Evolutionary conservation across 2,329 filamentous ascomycete genomes (phyloP).

Genomic region (Cordyceps tenuipes): DNA sequence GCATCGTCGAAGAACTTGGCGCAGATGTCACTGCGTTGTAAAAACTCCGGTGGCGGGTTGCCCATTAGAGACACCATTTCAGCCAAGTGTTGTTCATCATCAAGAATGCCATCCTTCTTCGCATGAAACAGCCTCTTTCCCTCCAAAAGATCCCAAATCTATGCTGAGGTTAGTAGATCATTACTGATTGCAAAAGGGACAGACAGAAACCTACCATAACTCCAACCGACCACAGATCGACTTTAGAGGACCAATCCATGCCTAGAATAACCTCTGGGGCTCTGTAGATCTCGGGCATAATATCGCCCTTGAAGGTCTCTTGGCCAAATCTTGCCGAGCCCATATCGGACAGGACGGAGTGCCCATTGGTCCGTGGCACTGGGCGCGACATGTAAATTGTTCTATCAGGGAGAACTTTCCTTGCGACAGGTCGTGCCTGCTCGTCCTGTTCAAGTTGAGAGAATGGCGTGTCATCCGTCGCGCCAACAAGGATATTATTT

Average conservation of each 20-base stretch:
- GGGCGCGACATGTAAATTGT: neutral
- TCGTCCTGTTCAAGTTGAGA: neutral
- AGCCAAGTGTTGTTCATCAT: conserved; percentile 15
- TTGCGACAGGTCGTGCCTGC: neutral
- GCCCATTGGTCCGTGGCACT: neutral
- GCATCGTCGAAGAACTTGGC: neutral
- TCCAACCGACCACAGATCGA: conserved; percentile 8
- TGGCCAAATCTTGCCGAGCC: neutral
- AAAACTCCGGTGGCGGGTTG: conserved; percentile 10
- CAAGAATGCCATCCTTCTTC: conserved; percentile 4
- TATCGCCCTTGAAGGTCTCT: neutral
- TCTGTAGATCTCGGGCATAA: neutral
- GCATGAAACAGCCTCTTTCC: neutral
- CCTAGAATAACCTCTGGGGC: neutral
- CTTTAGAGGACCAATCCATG: conserved; percentile 4
- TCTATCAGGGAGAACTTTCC: neutral
- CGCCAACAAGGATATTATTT: neutral
- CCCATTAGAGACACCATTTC: conserved; percentile 15
- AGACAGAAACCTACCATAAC: neutral
- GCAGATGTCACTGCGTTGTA: neutral
- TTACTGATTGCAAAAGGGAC: neutral
- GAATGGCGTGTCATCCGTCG: neutral
- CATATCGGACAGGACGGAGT: neutral
- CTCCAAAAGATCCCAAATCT: conserved; percentile 14
- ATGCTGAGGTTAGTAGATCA: neutral